These are phyloP conservation scores for Cenchrus purpureus DNA, from an alignment of 176 grass and related monocot species.

Conservation along the genomic window DNA sequence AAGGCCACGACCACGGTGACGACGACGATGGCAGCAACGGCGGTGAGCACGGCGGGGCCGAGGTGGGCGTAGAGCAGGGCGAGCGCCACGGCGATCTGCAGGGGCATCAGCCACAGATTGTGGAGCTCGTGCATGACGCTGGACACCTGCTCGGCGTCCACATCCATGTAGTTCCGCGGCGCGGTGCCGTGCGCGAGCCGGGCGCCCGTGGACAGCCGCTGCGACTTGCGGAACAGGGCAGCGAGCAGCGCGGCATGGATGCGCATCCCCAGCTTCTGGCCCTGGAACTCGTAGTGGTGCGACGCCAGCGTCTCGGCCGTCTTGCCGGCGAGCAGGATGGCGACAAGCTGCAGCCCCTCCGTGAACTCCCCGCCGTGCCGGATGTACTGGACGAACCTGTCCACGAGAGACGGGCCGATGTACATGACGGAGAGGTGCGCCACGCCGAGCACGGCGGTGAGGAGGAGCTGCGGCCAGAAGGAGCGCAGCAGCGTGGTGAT, in stretches of 20 bases:
- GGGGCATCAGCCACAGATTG: constrained; percentile 66
- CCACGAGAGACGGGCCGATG: constrained; percentile 44
- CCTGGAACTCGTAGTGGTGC: constrained; percentile 74
- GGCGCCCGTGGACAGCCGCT: constrained; percentile 52
- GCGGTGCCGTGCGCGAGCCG: constrained; percentile 56
- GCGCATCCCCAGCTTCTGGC: constrained; percentile 60
- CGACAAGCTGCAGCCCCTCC: constrained; percentile 46
- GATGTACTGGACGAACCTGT: constrained; percentile 47
- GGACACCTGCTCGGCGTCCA: constrained; percentile 53
- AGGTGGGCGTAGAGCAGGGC: constrained; percentile 56
- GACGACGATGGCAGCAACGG: too few relatives aligned
- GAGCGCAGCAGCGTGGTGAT: constrained; percentile 35
- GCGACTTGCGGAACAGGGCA: constrained; percentile 64
- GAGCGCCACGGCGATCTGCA: constrained; percentile 60
- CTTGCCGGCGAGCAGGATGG: constrained; percentile 50
- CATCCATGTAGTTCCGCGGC: constrained; percentile 72
- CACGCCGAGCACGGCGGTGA: constrained; percentile 30
- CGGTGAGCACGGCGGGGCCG: constrained; percentile 45
- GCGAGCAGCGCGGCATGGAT: constrained; percentile 69
- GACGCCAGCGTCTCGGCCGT: constrained; percentile 49
- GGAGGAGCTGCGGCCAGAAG: constrained; percentile 47
- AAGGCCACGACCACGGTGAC: constrained; percentile 41
- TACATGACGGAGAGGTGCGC: constrained; percentile 41
- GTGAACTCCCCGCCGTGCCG: constrained; percentile 16
- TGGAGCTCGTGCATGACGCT: constrained; percentile 50